Evolutionary conservation across 1,139 yeast genomes (phyloP).

Genomic region (Geotrichum macrosporum): DNA sequence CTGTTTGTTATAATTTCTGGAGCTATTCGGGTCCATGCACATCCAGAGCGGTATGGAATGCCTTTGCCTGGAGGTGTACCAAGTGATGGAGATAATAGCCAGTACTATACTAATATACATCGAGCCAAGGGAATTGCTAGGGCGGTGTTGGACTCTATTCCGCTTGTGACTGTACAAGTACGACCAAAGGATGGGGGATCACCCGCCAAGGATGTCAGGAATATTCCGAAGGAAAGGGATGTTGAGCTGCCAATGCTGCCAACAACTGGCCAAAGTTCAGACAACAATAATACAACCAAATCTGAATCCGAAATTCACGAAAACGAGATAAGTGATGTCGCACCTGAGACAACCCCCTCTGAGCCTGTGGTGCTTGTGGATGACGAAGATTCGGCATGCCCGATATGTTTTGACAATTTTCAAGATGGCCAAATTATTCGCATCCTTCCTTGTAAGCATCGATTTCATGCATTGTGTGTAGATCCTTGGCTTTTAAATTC

Average conservation of each 20-base stretch:
- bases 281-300: background rate
- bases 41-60: conserved; percentile 39
- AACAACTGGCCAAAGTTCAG: background rate
- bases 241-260: conserved; percentile 4
- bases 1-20: conserved; percentile 36
- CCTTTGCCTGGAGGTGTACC: conserved; percentile 22
- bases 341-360: background rate
- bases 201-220: no score
- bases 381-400: conserved; percentile 64
- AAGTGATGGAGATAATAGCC: conserved; percentile 18
- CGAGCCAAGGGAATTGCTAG: conserved; percentile 38
- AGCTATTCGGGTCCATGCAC: conserved; percentile 37
- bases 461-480: conserved; percentile 71
- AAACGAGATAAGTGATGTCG: background rate
- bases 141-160: conserved; percentile 40
- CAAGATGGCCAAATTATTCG: conserved; percentile 56
- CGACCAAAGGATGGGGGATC: conserved; percentile 16
- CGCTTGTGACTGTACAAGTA: conserved; percentile 34
- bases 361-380: conserved; percentile 35
- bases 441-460: conserved; percentile 75
- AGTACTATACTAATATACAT: conserved; percentile 24
- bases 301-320: conserved; percentile 1
- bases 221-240: no score
- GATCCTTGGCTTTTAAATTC: conserved; percentile 78
- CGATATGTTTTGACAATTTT: conserved; percentile 65